These are phyloP conservation scores for Candida broadrunensis DNA, from an alignment of 805 yeast genomes.

Conservation along the genomic window DNA sequence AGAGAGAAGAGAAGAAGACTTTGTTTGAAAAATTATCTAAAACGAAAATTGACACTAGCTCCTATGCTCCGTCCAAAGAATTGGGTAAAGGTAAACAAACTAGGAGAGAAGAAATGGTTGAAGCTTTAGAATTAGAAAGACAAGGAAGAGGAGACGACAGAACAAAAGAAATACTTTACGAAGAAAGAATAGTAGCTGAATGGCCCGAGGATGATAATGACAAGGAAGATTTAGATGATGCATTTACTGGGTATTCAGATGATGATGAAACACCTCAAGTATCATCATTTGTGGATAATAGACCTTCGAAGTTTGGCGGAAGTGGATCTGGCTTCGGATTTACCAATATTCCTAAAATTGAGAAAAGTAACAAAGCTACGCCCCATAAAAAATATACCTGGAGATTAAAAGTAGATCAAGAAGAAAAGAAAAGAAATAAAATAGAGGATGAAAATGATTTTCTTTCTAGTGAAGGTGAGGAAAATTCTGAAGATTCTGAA, in stretches of 20 bases:
- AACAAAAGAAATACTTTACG: slow-evolving; percentile 64
- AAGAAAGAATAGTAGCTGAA: slow-evolving; percentile 59
- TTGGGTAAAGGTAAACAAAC: slow-evolving; percentile 77
- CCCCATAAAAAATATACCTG: slow-evolving; percentile 65
- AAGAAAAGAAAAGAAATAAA: slow-evolving; percentile 34
- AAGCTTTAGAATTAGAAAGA: slow-evolving; percentile 69
- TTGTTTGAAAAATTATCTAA: slow-evolving; percentile 69
- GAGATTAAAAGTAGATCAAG: slow-evolving; percentile 45
- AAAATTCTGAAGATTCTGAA: slow-evolving; percentile 17
- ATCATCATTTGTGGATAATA: slow-evolving; percentile 62
- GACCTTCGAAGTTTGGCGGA: slow-evolving; percentile 62
- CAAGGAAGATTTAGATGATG: slow-evolving; percentile 15
- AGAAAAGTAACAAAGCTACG: slow-evolving; percentile 16
- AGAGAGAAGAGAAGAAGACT: slow-evolving; percentile 81
- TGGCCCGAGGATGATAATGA: slow-evolving; percentile 41
- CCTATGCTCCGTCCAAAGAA: slow-evolving; percentile 68
- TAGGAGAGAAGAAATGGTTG: slow-evolving; percentile 64
- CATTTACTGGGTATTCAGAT: slow-evolving; percentile 17
- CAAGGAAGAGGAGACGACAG: slow-evolving; percentile 67
- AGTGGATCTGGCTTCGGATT: slow-evolving; percentile 72
- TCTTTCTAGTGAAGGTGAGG: slow-evolving; percentile 33
- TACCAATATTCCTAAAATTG: slow-evolving; percentile 48
- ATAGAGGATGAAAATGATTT: slow-evolving; percentile 67
- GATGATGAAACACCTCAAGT: slow-evolving; percentile 11
- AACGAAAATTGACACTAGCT: slow-evolving; percentile 66